Conservation (phyloP, 169 alveolate species). For the Plasmodium fragile region DNA sequence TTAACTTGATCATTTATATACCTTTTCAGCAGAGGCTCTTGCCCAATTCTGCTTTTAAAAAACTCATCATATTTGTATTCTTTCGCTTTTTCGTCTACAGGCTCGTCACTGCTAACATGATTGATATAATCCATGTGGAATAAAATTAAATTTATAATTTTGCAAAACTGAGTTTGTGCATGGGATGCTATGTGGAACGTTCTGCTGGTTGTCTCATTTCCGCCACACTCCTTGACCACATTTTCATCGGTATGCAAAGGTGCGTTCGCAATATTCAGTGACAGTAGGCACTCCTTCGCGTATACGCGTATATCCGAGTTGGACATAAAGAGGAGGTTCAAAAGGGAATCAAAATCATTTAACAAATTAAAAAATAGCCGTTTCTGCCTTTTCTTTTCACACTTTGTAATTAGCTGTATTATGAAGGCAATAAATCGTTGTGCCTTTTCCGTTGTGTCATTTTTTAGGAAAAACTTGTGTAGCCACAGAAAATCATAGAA, state of each 20-base stretch:
- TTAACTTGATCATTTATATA: slow-evolving; percentile 22
- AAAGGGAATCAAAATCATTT: slow-evolving; percentile 7
- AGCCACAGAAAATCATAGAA: slow-evolving; percentile 19
- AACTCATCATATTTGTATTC: slow-evolving; percentile 8
- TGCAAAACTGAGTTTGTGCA: slow-evolving; percentile 12
- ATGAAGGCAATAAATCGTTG: slow-evolving; percentile 48
- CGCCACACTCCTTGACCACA: not conserved
- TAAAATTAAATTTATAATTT: slow-evolving; percentile 22
- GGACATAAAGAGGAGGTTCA: slow-evolving; percentile 10
- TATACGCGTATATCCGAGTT: slow-evolving; percentile 23
- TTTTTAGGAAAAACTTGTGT: slow-evolving; percentile 33
- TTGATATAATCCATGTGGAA: slow-evolving; percentile 23
- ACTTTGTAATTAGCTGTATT: slow-evolving; percentile 14
- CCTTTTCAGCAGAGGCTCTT: slow-evolving; percentile 5
- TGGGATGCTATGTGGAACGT: not conserved
- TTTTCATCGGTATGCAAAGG: not conserved
- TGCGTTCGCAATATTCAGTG: not conserved
- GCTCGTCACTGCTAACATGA: not conserved
- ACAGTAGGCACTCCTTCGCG: slow-evolving; percentile 14
- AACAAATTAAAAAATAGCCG: slow-evolving; percentile 1
- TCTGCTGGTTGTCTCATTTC: not conserved
- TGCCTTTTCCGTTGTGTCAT: not conserved
- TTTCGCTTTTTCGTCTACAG: not conserved
- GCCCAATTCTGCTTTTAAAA: slow-evolving; percentile 14
- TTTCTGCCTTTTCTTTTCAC: slow-evolving; percentile 4